These are phyloP conservation scores for Drechslera avenae DNA, from an alignment of 2,329 filamentous ascomycete species.

Conservation along the genomic window DNA sequence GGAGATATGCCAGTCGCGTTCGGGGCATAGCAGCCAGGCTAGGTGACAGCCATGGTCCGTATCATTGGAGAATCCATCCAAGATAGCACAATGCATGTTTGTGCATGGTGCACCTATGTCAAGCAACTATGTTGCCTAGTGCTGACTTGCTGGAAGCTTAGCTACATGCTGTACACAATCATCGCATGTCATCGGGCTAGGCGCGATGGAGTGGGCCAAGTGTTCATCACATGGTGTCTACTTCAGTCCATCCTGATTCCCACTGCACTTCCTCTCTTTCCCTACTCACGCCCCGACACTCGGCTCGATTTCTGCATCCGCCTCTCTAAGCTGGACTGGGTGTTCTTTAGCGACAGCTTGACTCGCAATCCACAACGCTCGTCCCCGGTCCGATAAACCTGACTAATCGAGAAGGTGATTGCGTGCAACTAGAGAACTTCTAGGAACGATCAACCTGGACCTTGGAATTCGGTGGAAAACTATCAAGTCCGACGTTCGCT, in stretches of 20 bases:
- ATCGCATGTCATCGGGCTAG: conserved; percentile 10
- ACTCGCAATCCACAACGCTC: not conserved
- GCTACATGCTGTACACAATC: conserved; percentile 7
- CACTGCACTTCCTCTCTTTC: conserved; percentile 11
- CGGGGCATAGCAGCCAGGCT: conserved; percentile 19
- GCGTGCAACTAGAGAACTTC: not conserved
- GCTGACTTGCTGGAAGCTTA: conserved; percentile 17
- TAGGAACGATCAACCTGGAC: not conserved
- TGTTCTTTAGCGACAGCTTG: conserved; percentile 1
- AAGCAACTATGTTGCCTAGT: conserved; percentile 21
- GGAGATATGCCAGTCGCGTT: conserved; percentile 8
- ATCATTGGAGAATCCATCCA: conserved; percentile 23
- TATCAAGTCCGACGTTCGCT: too few relatives aligned
- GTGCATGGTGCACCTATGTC: conserved; percentile 21
- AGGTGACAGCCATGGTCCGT: conserved; percentile 21
- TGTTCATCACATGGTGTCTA: not conserved
- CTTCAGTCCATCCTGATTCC: conserved; percentile 1
- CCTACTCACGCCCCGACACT: conserved; percentile 8
- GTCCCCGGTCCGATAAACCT: not conserved
- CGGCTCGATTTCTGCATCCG: not conserved
- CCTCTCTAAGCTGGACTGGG: not conserved
- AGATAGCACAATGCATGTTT: conserved; percentile 8
- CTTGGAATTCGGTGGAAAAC: not conserved
- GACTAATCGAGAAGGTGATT: not conserved
- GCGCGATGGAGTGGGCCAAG: conserved; percentile 20